Base-by-base conservation (phyloP, 78 protist genomes). In the Dictyostelium citrinum region DNA sequence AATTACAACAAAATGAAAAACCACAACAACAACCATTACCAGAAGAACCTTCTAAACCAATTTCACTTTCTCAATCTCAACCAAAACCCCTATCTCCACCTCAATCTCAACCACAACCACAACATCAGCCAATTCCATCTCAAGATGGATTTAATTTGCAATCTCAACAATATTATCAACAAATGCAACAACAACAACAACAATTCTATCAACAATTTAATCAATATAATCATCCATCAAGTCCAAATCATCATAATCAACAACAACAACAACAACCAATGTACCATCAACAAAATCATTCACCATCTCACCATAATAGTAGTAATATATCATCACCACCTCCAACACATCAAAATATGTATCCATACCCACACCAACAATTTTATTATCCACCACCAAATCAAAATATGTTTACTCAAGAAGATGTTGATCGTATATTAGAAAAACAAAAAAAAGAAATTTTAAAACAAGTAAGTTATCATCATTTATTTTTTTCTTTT, bases 341-440 rank as follows among this genome's bases (percentile, higher is more conserved):
- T 10, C 22, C 41, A 9, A 39, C 43, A 39, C 43, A 39, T 39
- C 43, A 39, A 39, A 43, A 75, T 11, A 35, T 41, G 58, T 43
- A 35, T 75, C 81, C 49, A 75, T 43, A 35, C 4, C 81, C n/a
- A 75, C 81, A 35, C 2, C 81, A 74, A 74, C 51, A 75, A 35
- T 75, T 75, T 75, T 75, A 75, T 75, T 72, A 72, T 70, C 77
- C 33, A 70, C 77, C 77, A 70, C 77, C 77, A 70, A 27, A 33
- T 16, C 43, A 43, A 14, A 75, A 61, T 2, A 41, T 88, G 12
- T 88, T 61, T 35, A 64, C 75, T 39, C 93, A 88, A 88, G 93
- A 88, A 33, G 93, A 88, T 78, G 70, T 88, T 33, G 93, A 88
- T 49, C 24, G 84, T n/a, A 39, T 86, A 12, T 37, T 86, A 20